Base-by-base conservation (phyloP, 306 rosid species). In the Quercus alba region DNA sequence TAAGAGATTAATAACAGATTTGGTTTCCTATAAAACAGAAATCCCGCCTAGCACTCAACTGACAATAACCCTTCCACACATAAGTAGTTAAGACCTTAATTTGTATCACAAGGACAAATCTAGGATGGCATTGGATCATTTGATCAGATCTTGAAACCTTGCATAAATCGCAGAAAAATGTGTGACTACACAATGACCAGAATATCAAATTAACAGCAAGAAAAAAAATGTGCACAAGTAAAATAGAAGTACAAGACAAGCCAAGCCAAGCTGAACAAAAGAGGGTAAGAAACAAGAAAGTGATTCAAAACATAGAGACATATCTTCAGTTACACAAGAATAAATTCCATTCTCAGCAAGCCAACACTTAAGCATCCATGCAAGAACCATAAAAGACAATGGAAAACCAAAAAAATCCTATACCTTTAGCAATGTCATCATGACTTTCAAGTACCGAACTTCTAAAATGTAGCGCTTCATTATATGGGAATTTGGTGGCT, bases 371-470 rank as follows among this genome's bases (percentile, higher is more conserved):
- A 54, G 74, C 70, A 20, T 67, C 64, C 77, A 51, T 30, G 80
- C 49, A 46, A 75, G 31, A 64, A 46, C 31, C 73, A 76, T 11
- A 44, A 73, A 25, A 5, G 17, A 17, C 13, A 72, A 78, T 5
- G 23, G 46, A 38, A 38, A 38, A 38, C 46, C 46, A 1, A 8
- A 38, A 25, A 62, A 44, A 31, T 20, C 57, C 49, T 49, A 66
- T 91, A 95, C 99, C 99, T 83, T 93, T 70, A 95, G 83, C 77
- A 95, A 85, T 31, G 96, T 88, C 99, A 93, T 93, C 93, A 93
- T 89, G 82, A 90, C 89, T 83, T 95, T 93, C 89, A 95, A 76
- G 86, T 83, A 86, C 70, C 88, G 90, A 80, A 93, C 96, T 88
- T 95, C 97, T 77, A 87, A 74, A 83, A 95, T 93, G 89, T 90